Evolutionary conservation across 371 early-diverging fungal species (phyloP), one percentile per base, ranked within the genome.

Genomic region (Homolaphlyctis polyrhiza): DNA sequence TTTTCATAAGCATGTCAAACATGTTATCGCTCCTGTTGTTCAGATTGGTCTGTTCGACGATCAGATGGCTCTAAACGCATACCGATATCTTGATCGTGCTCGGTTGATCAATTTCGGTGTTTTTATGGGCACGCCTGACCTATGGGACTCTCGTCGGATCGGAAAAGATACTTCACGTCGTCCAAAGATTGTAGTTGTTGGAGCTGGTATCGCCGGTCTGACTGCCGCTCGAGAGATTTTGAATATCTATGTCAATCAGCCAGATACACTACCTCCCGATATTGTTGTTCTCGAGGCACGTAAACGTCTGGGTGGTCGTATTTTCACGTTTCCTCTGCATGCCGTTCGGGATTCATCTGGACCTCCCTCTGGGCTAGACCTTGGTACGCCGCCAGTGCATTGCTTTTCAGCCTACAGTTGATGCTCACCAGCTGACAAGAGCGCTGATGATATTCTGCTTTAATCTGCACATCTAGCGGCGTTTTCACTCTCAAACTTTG

Each of bases 331-430:
- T 51, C 69, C 70, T 4, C 39, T 57, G 35, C 6, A 43, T 21
- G 16, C 58, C n/a, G n/a, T n/a, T n/a, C n/a, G n/a, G n/a, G n/a
- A n/a, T n/a, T n/a, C n/a, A n/a, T n/a, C n/a, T n/a, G n/a, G n/a
- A 4, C 4, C 57, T 60, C 35, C 4, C 45, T 11, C 39, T 27
- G 23, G 27, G 5, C 21, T 59, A 6, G 52, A 18, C 34, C 48
- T 34, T 27, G 62, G 39, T 28, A 76, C 79, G 0, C 71, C 73
- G 43, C 71, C 76, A 58, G 71, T 79, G 51, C 73, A 75, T 18
- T 78, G 79, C 1, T 79, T 73, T 57, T 72, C 74, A n/a, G n/a
- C n/a, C n/a, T n/a, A n/a, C n/a, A n/a, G n/a, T n/a, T n/a, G n/a
- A n/a, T n/a, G n/a, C n/a, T n/a, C n/a, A n/a, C n/a, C n/a, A n/a